Conservation (phyloP, 345 rosid genomes). For the Lepidium aucheri region DNA sequence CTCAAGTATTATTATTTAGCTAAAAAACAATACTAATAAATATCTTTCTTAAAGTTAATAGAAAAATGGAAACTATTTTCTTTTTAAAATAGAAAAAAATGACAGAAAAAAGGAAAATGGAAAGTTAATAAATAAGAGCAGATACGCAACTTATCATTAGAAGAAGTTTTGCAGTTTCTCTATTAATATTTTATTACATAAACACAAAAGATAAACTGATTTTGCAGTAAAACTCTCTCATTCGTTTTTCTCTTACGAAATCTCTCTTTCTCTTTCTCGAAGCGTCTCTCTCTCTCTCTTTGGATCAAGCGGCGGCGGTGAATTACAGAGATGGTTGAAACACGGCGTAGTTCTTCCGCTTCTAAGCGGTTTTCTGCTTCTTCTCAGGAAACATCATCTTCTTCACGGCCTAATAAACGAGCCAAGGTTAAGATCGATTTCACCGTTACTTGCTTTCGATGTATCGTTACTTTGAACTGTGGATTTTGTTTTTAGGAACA, state of each 20-base stretch:
- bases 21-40: too few relatives aligned
- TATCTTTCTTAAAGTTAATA: too few relatives aligned
- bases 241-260: background rate
- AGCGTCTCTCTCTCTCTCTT: conserved; percentile 21
- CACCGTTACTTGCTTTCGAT: background rate
- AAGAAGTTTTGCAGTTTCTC: background rate
- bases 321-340: conserved; percentile 56
- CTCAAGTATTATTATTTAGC: background rate
- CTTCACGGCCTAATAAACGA: conserved; percentile 53
- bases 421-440: conserved; percentile 48
- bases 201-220: background rate
- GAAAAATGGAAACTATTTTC: too few relatives aligned
- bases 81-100: too few relatives aligned
- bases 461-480: background rate
- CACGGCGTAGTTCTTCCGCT: conserved; percentile 78
- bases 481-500: background rate
- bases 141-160: too few relatives aligned
- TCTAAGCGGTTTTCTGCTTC: conserved; percentile 51
- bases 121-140: too few relatives aligned
- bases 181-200: background rate
- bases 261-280: background rate
- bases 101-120: too few relatives aligned
- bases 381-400: conserved; percentile 22
- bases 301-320: conserved; percentile 39
- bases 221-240: conserved; percentile 6